A percentile compares a stretch with the other conserved stretches of the same genome.
These are phyloP conservation scores for Fraxinus excelsior DNA, from an alignment of 257 asterid genomes.

Conservation along the genomic window DNA sequence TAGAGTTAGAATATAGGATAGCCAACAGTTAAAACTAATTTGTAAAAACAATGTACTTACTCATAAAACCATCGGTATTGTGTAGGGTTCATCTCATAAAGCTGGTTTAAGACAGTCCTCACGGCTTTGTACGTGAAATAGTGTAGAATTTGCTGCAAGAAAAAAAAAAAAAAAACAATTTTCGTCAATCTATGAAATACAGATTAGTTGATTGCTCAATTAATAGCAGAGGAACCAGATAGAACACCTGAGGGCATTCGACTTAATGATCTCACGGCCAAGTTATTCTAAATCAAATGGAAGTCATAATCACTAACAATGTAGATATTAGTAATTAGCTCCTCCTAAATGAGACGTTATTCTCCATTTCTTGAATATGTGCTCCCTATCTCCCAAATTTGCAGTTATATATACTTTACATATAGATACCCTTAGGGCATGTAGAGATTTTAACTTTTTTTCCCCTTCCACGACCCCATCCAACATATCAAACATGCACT, in stretches of 20 bases:
- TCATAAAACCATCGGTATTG: constrained; percentile 82
- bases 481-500: neutral
- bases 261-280: neutral
- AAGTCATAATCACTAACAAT: too few relatives aligned
- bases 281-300: too few relatives aligned
- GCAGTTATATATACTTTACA: too few relatives aligned
- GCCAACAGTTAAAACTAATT: neutral
- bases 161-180: neutral
- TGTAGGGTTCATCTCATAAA: constrained; percentile 88
- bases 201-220: neutral
- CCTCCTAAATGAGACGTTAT: too few relatives aligned
- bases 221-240: neutral
- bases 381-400: too few relatives aligned
- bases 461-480: too few relatives aligned
- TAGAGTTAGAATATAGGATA: neutral
- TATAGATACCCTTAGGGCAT: neutral
- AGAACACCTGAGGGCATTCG: neutral
- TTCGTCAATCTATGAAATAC: neutral
- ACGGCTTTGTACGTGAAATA: constrained; percentile 92
- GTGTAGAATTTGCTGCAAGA: constrained; percentile 67
- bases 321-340: too few relatives aligned
- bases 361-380: too few relatives aligned
- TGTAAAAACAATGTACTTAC: constrained; percentile 42
- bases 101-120: constrained; percentile 84
- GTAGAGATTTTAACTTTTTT: neutral